These are phyloP conservation scores for Trichosporon inkin DNA, from an alignment of 1,284 basidiomycete species.

Conservation along the genomic window DNA sequence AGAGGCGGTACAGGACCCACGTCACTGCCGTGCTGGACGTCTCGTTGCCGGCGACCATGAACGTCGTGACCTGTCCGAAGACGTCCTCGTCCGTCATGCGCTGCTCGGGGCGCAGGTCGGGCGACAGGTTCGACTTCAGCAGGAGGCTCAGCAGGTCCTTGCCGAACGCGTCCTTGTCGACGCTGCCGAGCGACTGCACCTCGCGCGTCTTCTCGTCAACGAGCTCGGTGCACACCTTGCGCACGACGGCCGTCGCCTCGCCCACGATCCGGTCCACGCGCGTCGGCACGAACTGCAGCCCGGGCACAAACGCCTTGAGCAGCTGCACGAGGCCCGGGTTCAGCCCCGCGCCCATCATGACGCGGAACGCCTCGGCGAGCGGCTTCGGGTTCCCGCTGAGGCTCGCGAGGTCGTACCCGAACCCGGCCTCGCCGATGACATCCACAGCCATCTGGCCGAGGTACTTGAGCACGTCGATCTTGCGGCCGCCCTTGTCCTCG, in stretches of 20 bases:
- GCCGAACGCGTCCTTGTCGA: slow-evolving; percentile 49
- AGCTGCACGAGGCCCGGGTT: slow-evolving; percentile 56
- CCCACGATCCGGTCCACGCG: background rate
- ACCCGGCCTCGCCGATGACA: slow-evolving; percentile 64
- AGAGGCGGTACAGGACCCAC: slow-evolving; percentile 70
- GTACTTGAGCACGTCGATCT: slow-evolving; percentile 59
- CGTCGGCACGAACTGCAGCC: slow-evolving; percentile 51
- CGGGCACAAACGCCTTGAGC: slow-evolving; percentile 60
- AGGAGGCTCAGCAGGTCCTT: slow-evolving; percentile 53
- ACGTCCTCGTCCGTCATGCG: slow-evolving; percentile 64
- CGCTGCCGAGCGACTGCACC: slow-evolving; percentile 31
- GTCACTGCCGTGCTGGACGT: slow-evolving; percentile 67
- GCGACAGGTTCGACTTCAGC: slow-evolving; percentile 60
- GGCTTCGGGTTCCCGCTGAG: slow-evolving; percentile 30
- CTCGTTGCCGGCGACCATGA: slow-evolving; percentile 65
- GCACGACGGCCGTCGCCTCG: background rate
- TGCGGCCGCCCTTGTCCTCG: slow-evolving; percentile 15
- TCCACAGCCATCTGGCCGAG: slow-evolving; percentile 62
- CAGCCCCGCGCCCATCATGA: slow-evolving; percentile 7
- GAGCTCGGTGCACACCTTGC: slow-evolving; percentile 46
- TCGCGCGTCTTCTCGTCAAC: slow-evolving; percentile 56
- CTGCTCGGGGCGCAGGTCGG: slow-evolving; percentile 56
- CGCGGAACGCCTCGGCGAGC: slow-evolving; percentile 36
- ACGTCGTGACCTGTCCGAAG: slow-evolving; percentile 70
- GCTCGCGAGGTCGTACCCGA: slow-evolving; percentile 57